Evolutionary conservation across 1,284 basidiomycete genomes (phyloP), one percentile per base, ranked within the genome.

Genomic region (Cryptococcus depauperatus): DNA sequence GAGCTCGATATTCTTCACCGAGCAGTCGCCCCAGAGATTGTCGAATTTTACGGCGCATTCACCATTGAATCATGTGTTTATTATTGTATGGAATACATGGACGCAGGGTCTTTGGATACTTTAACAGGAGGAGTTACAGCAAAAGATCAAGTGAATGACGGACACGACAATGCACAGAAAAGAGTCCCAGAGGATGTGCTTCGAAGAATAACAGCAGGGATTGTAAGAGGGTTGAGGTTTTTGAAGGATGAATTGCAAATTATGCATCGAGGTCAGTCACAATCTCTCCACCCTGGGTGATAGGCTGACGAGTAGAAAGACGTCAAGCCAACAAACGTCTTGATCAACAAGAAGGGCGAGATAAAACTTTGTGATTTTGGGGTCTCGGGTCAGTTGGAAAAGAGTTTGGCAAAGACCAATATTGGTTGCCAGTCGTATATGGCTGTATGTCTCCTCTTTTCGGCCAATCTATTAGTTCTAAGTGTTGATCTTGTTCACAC

Each of bases 61-160:
- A 97, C 96, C 69, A 91, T 96, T 69, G 93, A 98, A 69, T 88
- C 85, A 21, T 98, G 87, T 70, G 93, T 98, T 29, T 97, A 97
- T 72, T 97, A 96, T 71, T 97, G 93, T 73, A 97, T 98, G 91
- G 93, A 98, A 74, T 90, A 84, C 72, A 97, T 98, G 93, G 91
- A 98, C 63, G 90, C 88, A 3, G 90, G 92, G 14, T 86, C 83
- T 46, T 76, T 98, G 39, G 93, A 97, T 68, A 90, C 87, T 53
- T 77, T 97, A 1, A 81, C 80, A 30, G 76, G 75, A 5, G 71
- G 71, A 23, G 62, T 72, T 4, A 46, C 58, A 1, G 53, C 58
- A 4, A 58, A 61, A 16, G 46, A 54, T 25, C 55, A 50, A 22
- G 46, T 40, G 22, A 50, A 55, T 35, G 42, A 48, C 3, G 52